Evolutionary conservation across 78 protist genomes (phyloP).

Genomic region (Polysphondylium violaceum): DNA sequence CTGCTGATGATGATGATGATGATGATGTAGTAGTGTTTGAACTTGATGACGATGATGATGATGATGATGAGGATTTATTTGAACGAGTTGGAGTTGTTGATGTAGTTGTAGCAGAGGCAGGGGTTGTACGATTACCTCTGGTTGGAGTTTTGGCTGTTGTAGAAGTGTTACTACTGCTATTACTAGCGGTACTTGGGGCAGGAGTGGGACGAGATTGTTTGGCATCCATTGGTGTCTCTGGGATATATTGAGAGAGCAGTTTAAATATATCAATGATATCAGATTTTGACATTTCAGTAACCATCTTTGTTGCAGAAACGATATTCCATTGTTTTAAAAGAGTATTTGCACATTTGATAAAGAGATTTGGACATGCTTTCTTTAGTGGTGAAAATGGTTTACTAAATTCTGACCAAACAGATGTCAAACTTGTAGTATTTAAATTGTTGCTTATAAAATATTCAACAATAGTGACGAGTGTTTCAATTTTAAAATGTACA

Average conservation of each 20-base stretch:
- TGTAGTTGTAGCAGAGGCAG: neutral
- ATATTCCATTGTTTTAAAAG: slow-evolving; percentile 49
- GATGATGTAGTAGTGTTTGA: neutral
- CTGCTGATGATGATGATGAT: slow-evolving; percentile 5
- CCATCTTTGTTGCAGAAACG: neutral
- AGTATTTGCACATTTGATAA: neutral
- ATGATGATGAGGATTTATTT: neutral
- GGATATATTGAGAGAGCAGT: neutral
- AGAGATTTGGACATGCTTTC: neutral
- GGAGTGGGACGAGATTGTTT: neutral
- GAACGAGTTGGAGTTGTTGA: slow-evolving; percentile 6
- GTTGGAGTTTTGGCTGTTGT: slow-evolving; percentile 19
- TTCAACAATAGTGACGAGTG: neutral
- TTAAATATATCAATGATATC: slow-evolving; percentile 34
- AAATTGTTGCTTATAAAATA: slow-evolving; percentile 15
- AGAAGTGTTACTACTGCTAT: neutral
- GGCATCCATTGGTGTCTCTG: neutral
- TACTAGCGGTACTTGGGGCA: neutral
- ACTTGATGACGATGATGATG: slow-evolving; percentile 21
- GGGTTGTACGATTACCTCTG: neutral
- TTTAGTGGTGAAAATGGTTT: neutral
- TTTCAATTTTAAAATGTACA: slow-evolving; percentile 7
- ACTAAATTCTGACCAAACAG: slow-evolving; percentile 32
- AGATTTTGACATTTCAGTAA: neutral
- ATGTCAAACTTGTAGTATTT: neutral